A percentile compares a stretch with the other conserved stretches of the same genome.
Evolutionary conservation across 139 green algal genomes (phyloP).

Genomic region (Chlamydomonas asymmetrica): DNA sequence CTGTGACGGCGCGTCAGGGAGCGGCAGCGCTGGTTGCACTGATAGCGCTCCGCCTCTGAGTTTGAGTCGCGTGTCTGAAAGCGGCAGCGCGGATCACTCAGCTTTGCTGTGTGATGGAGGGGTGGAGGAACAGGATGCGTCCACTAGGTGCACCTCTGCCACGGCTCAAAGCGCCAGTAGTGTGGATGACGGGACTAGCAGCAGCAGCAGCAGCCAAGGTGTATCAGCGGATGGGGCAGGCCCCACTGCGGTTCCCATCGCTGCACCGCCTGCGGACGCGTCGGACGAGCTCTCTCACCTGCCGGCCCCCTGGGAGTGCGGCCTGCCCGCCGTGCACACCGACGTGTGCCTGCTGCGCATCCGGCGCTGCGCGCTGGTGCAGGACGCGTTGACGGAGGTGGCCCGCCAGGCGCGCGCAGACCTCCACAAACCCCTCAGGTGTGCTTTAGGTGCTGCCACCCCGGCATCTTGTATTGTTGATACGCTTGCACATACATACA

Average conservation of each 20-base stretch:
- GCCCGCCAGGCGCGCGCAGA: constrained; percentile 66
- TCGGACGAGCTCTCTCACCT: constrained; percentile 27
- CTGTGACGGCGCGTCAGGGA: too few species aligned
- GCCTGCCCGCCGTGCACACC: constrained; percentile 63
- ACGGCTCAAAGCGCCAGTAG: background rate
- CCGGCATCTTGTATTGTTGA: too few species aligned
- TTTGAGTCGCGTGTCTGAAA: too few species aligned
- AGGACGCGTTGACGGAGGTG: constrained; percentile 90
- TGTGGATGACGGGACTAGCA: background rate
- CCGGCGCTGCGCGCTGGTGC: constrained; percentile 81
- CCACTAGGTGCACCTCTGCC: too few species aligned
- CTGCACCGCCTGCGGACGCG: background rate
- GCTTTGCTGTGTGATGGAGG: too few species aligned
- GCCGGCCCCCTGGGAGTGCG: constrained; percentile 46
- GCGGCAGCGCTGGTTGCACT: too few species aligned
- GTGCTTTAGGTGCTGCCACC: too few species aligned
- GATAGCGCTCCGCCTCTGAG: too few species aligned
- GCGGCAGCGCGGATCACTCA: too few species aligned
- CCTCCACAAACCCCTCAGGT: constrained; percentile 88
- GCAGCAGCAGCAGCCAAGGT: background rate
- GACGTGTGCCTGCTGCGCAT: constrained; percentile 93
- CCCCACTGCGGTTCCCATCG: too few species aligned
- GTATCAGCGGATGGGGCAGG: background rate
- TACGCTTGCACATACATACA: too few species aligned
- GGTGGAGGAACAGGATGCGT: too few species aligned